Base-by-base conservation (phyloP, 306 rosid species). In the Lupinus albus region DNA sequence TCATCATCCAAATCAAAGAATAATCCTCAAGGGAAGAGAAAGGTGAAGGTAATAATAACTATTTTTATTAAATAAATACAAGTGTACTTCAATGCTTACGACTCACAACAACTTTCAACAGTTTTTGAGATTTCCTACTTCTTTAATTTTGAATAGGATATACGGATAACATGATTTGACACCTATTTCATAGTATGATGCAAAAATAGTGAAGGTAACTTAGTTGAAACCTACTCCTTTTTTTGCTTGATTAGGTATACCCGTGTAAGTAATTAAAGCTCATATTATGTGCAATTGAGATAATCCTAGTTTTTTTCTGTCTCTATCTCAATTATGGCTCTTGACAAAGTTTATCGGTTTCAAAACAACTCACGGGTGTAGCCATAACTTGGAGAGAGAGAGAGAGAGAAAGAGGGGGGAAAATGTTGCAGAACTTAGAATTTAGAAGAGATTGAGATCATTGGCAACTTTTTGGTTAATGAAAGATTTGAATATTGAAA, bases 1-100 rank as follows among this genome's bases (percentile, higher is more conserved):
- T 82, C 90, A 8, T 83, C 90, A 1, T 71, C 65, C 12, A 87
- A 84, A 48, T 77, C 86, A 1, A 86, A 84, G 73, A 82, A 33
- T 33, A 33, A 74, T 69, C 68, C 78, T 77, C 95, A 88, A 6
- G 95, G 88, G 75, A 93, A 88, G 82, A 76, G 90, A 75, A 93
- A 89, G 85, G 84, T 86, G 18, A 93, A 93, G 97, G 98, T 86
- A 76, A 25, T n/a, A n/a, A n/a, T n/a, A n/a, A 25, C 28, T 1
- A 25, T 1, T 25, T 25, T 25, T 25, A 25, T 25, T 25, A 4
- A 25, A 25, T 2, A 25, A 25, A 25, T 25, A 25, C 28, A 25
- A 25, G 28, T 2, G 28, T 25, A 25, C 28, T 25, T 0, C 28
- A 25, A 25, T 25, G 3, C 28, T 25, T 25, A 25, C 28, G 28